Percentiles rank a stretch among this genome's conserved stretches.
phyloP scores from a whole-genome alignment of 2,329 filamentous ascomycete species.

The Botrytis porri region DNA sequence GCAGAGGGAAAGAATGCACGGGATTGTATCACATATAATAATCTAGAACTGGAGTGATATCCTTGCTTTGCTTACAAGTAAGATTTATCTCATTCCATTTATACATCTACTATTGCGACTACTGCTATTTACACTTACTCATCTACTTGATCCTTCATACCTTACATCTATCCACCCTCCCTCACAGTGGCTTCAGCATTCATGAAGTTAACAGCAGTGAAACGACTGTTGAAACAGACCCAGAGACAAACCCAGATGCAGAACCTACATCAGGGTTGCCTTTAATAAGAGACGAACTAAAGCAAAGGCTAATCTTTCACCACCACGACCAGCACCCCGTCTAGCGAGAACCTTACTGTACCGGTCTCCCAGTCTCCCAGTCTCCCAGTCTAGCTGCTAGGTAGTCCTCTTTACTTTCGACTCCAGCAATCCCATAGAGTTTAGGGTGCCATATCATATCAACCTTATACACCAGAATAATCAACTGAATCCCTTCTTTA shows the following conservation, averaged over 20 bases:
- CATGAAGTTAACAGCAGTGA: not conserved
- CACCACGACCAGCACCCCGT: not conserved
- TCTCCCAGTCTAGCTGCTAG: not conserved
- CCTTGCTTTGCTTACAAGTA: conserved; percentile 2
- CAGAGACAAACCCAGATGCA: not conserved
- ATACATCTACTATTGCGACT: not conserved
- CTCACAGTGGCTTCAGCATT: not conserved
- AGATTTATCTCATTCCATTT: not conserved
- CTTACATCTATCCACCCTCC: not conserved
- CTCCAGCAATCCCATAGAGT: not conserved
- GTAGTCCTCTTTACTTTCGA: not conserved
- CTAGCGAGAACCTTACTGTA: conserved; percentile 20
- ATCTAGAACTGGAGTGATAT: not conserved
- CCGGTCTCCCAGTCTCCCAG: not conserved
- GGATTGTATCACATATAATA: conserved; percentile 1
- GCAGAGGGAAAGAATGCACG: not conserved
- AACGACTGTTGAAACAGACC: not conserved
- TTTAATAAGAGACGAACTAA: not conserved
- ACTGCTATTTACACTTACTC: not conserved
- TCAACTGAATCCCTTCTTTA: conserved; percentile 6
- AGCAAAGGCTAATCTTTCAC: not conserved
- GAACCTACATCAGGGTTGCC: not conserved
- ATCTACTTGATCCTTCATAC: not conserved
- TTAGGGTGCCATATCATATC: not conserved
- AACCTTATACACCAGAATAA: conserved; percentile 9